phyloP scores from a whole-genome alignment of 352 stramenopile species.

The Phytophthora kernoviae region DNA sequence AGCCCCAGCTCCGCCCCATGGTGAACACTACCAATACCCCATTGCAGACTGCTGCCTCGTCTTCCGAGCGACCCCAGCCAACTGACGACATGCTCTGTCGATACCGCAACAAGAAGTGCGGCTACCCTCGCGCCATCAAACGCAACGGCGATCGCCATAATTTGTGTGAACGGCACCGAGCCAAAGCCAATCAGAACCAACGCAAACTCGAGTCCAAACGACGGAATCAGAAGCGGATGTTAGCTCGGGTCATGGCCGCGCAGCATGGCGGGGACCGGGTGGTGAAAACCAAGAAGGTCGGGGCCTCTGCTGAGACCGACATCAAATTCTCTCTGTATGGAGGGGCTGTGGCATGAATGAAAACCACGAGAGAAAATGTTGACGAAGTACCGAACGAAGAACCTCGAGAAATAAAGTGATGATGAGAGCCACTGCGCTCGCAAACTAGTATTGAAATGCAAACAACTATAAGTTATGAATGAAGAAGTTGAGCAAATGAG shows the following conservation, averaged over 20 bases:
- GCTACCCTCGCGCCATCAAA: slow-evolving; percentile 62
- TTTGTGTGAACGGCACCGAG: slow-evolving; percentile 63
- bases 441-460: slow-evolving; percentile 18
- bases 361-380: not conserved
- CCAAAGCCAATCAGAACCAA: slow-evolving; percentile 84
- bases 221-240: slow-evolving; percentile 58
- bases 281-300: slow-evolving; percentile 26
- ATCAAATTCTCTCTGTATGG: slow-evolving; percentile 27
- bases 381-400: slow-evolving; percentile 13
- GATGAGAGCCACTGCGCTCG: too few relatives aligned
- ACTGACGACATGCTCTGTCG: slow-evolving; percentile 48
- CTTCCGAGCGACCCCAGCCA: not conserved
- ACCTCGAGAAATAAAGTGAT: slow-evolving; percentile 5
- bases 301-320: slow-evolving; percentile 6
- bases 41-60: not conserved
- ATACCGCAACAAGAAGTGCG: slow-evolving; percentile 73
- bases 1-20: slow-evolving; percentile 11
- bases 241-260: slow-evolving; percentile 17
- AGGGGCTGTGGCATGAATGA: slow-evolving; percentile 13
- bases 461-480: slow-evolving; percentile 35
- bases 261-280: slow-evolving; percentile 15
- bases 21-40: not conserved
- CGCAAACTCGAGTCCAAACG: slow-evolving; percentile 84
- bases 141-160: slow-evolving; percentile 72
- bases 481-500: slow-evolving; percentile 3